Evolutionary conservation across 2,329 filamentous ascomycete genomes (phyloP).

Genomic region (Clarireedia monteithiana): DNA sequence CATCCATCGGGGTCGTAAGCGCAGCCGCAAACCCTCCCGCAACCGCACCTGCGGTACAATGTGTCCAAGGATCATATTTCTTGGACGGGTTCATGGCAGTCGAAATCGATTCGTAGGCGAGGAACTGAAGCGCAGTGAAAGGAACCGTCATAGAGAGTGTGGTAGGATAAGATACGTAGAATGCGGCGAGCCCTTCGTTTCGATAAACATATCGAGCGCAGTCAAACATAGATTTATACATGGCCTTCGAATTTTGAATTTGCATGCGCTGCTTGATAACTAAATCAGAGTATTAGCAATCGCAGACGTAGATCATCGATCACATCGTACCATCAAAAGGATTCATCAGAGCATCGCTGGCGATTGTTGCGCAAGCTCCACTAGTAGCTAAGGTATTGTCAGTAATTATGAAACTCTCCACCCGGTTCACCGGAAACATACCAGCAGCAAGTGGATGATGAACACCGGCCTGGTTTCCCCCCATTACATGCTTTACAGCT

Average conservation of each 20-base stretch:
- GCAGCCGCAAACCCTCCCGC: slow-evolving; percentile 91
- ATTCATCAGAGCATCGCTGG: slow-evolving; percentile 98
- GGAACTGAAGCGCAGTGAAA: slow-evolving; percentile 94
- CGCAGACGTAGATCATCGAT: neutral
- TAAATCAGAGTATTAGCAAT: slow-evolving; percentile 33
- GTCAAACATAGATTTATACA: slow-evolving; percentile 78
- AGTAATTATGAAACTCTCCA: slow-evolving; percentile 22
- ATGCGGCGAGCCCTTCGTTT: slow-evolving; percentile 80
- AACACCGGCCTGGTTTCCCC: slow-evolving; percentile 77
- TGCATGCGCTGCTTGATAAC: slow-evolving; percentile 99
- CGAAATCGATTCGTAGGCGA: slow-evolving; percentile 94
- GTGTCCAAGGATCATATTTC: slow-evolving; percentile 84
- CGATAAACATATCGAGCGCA: slow-evolving; percentile 85
- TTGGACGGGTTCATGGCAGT: slow-evolving; percentile 84
- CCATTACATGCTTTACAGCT: slow-evolving; percentile 91
- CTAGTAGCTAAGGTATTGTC: slow-evolving; percentile 61
- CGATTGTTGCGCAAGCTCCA: slow-evolving; percentile 90
- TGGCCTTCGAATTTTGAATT: slow-evolving; percentile 81
- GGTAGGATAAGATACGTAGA: slow-evolving; percentile 97
- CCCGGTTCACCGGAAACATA: slow-evolving; percentile 36
- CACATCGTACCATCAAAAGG: slow-evolving; percentile 79
- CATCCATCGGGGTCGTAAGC: slow-evolving; percentile 91
- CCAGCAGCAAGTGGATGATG: slow-evolving; percentile 92
- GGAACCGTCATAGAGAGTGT: slow-evolving; percentile 98
- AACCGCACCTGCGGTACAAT: slow-evolving; percentile 85